Evolutionary conservation across 139 green algal genomes (phyloP).

Genomic region (Chlorella vulgaris): DNA sequence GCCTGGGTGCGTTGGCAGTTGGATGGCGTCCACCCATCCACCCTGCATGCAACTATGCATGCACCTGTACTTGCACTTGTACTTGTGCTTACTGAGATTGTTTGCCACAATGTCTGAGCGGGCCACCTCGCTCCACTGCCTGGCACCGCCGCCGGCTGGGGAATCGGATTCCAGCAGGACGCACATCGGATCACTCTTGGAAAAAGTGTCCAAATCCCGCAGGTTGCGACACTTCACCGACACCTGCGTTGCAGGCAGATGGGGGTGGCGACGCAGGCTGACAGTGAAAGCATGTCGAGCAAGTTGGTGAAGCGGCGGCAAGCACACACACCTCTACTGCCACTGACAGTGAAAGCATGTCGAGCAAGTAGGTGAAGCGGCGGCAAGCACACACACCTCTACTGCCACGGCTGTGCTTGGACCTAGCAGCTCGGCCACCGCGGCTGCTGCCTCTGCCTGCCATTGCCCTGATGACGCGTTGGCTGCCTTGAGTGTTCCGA

Average conservation of each 20-base stretch:
- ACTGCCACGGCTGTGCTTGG: not conserved
- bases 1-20: too few species aligned
- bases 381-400: too few species aligned
- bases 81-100: slow-evolving; percentile 25
- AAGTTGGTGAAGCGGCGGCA: too few species aligned
- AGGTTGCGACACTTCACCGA: slow-evolving; percentile 11
- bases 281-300: too few species aligned
- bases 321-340: slow-evolving; percentile 9
- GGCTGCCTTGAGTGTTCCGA: not conserved
- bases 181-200: slow-evolving; percentile 44
- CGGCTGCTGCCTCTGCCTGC: slow-evolving; percentile 2
- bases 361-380: too few species aligned
- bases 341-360: too few species aligned
- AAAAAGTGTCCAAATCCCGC: slow-evolving; percentile 22
- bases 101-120: slow-evolving; percentile 51
- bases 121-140: slow-evolving; percentile 31
- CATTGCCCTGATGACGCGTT: slow-evolving; percentile 7
- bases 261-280: too few species aligned
- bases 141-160: not conserved
- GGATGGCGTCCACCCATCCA: too few species aligned
- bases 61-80: too few species aligned
- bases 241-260: too few species aligned
- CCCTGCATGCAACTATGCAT: too few species aligned
- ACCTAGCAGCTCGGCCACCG: slow-evolving; percentile 16
- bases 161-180: slow-evolving; percentile 31